Conservation (phyloP, 2,329 filamentous ascomycete species). For the Aspergillus costaricaensis region DNA sequence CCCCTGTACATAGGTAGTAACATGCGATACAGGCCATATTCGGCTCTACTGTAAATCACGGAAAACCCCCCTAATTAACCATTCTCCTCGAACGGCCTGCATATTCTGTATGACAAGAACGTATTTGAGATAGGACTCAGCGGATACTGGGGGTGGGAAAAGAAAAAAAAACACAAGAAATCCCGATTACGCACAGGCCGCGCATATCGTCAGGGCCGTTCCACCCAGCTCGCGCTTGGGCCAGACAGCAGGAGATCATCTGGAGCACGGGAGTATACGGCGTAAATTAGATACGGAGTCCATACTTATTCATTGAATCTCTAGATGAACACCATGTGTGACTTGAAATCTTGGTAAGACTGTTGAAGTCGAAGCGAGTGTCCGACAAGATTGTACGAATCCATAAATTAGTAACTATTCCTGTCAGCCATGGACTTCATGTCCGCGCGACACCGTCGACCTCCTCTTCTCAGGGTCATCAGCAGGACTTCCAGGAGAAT, state of each 20-base stretch:
- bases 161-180: neutral
- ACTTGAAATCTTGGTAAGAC: neutral
- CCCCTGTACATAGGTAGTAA: neutral
- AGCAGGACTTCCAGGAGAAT: neutral
- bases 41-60: neutral
- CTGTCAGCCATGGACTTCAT: neutral
- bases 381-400: too few relatives aligned
- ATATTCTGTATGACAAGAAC: conserved; percentile 13
- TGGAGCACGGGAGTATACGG: neutral
- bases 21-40: neutral
- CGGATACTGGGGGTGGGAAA: neutral
- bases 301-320: neutral
- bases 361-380: neutral
- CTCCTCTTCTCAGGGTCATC: neutral
- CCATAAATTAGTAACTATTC: neutral
- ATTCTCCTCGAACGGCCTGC: conserved; percentile 17
- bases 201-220: conserved; percentile 12
- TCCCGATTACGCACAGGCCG: conserved; percentile 9
- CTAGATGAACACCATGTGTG: neutral
- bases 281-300: neutral
- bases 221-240: conserved; percentile 18
- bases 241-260: conserved; percentile 6
- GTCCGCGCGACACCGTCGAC: neutral
- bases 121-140: neutral
- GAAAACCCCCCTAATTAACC: conserved; percentile 9